These are phyloP conservation scores for Malania oleifera DNA, from an alignment of 164 flowering plant species.

Conservation along the genomic window DNA sequence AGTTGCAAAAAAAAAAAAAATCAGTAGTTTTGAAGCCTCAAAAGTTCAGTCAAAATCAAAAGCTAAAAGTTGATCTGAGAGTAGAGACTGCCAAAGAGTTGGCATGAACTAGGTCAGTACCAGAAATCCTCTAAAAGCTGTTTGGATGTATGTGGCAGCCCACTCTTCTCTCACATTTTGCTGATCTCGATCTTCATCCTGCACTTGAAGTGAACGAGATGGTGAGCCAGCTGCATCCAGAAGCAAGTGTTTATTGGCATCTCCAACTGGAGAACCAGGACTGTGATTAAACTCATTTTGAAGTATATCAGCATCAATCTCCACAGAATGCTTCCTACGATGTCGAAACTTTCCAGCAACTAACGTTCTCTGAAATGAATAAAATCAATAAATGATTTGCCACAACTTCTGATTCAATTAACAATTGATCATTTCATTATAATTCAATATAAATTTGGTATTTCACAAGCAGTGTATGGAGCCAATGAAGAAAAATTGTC, in stretches of 20 bases:
- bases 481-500: no score
- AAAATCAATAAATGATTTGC: neutral
- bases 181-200: slow-evolving; percentile 30
- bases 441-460: no score
- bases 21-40: no score
- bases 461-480: no score
- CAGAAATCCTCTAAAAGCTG: slow-evolving; percentile 94
- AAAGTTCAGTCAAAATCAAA: neutral
- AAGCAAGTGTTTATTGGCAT: slow-evolving; percentile 24
- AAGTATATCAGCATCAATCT: slow-evolving; percentile 29
- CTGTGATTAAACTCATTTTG: slow-evolving; percentile 35
- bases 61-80: neutral
- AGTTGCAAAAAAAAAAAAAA: no score
- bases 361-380: slow-evolving; percentile 31
- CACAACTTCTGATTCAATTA: no score
- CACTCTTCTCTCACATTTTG: slow-evolving; percentile 45
- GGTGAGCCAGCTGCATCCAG: slow-evolving; percentile 36
- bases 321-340: slow-evolving; percentile 55
- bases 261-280: slow-evolving; percentile 26
- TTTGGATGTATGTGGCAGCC: slow-evolving; percentile 84
- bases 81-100: no score
- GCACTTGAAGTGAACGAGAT: slow-evolving; percentile 36
- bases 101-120: slow-evolving; percentile 25
- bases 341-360: slow-evolving; percentile 43
- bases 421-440: no score